Evolutionary conservation across 345 rosid genomes (phyloP).

Genomic region (Carallia brachiata): DNA sequence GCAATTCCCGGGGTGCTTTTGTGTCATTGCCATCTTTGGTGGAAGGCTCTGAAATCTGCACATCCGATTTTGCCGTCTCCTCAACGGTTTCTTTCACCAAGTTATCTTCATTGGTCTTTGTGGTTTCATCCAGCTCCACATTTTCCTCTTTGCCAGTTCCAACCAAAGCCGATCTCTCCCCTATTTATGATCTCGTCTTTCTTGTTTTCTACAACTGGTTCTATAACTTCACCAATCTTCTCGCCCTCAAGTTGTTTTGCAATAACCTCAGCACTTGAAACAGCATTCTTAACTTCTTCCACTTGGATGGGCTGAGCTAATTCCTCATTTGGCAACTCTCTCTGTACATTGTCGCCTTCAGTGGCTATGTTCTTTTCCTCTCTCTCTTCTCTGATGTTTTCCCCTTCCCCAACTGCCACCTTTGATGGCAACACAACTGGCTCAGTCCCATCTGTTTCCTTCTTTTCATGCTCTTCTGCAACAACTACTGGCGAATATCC

Average conservation of each 20-base stretch:
- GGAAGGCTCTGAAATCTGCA: not conserved
- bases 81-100: constrained; percentile 1
- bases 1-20: constrained; percentile 39
- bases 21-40: constrained; percentile 32
- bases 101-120: constrained; percentile 2
- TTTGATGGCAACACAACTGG: constrained; percentile 2
- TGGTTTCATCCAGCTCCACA: constrained; percentile 11
- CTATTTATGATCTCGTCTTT: constrained; percentile 3
- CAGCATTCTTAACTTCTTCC: constrained; percentile 1
- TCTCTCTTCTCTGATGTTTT: constrained; percentile 5
- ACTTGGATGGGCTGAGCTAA: not conserved
- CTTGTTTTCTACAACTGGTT: constrained; percentile 8
- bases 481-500: not conserved
- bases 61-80: constrained; percentile 9
- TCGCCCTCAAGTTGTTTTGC: constrained; percentile 11
- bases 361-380: not conserved
- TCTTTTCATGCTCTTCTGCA: constrained; percentile 2
- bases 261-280: constrained; percentile 6
- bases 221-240: constrained; percentile 4
- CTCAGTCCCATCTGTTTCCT: not conserved
- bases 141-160: constrained; percentile 2
- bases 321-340: constrained; percentile 1
- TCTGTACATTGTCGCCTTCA: not conserved
- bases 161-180: constrained; percentile 12
- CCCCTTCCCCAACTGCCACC: constrained; percentile 4